Conservation (phyloP, 805 yeast species). For the Lachancea lanzarotensis region DNA sequence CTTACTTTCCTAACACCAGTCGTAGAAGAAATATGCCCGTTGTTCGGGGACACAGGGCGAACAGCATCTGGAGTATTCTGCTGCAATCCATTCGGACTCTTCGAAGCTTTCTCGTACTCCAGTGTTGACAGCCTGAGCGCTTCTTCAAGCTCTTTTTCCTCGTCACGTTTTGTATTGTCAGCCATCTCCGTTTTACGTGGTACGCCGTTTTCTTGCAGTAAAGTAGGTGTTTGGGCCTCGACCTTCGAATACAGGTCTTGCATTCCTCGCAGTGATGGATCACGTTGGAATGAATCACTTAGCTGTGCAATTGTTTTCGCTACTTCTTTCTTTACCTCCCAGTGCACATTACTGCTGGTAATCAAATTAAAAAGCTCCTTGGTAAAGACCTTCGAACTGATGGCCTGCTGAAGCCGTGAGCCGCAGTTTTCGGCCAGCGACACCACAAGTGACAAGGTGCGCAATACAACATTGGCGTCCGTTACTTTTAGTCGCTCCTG, state of each 20-base stretch:
- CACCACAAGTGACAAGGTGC: conserved; percentile 48
- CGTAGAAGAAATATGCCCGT: conserved; percentile 2
- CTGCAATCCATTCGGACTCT: conserved; percentile 3
- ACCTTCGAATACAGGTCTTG: conserved; percentile 51
- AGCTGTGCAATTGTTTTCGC: conserved; percentile 66
- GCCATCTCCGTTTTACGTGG: conserved; percentile 52
- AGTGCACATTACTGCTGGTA: conserved; percentile 52
- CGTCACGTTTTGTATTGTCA: conserved; percentile 42
- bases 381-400: conserved; percentile 53
- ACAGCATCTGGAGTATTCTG: conserved; percentile 1
- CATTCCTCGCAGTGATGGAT: conserved; percentile 72
- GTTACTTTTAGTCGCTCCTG: conserved; percentile 42
- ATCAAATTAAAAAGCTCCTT: conserved; percentile 42
- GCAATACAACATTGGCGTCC: conserved; percentile 61
- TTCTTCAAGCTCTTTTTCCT: conserved; percentile 73
- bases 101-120: conserved; percentile 39
- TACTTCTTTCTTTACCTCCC: conserved; percentile 56
- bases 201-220: conserved; percentile 41
- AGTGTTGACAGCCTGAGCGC: conserved; percentile 68
- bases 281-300: conserved; percentile 54
- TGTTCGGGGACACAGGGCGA: conserved; percentile 12
- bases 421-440: conserved; percentile 76
- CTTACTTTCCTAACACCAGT: conserved; percentile 57
- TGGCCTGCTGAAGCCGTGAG: conserved; percentile 54
- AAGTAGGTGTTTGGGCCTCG: conserved; percentile 36